Conservation (phyloP, 352 stramenopile species). For the Phytophthora citricola region DNA sequence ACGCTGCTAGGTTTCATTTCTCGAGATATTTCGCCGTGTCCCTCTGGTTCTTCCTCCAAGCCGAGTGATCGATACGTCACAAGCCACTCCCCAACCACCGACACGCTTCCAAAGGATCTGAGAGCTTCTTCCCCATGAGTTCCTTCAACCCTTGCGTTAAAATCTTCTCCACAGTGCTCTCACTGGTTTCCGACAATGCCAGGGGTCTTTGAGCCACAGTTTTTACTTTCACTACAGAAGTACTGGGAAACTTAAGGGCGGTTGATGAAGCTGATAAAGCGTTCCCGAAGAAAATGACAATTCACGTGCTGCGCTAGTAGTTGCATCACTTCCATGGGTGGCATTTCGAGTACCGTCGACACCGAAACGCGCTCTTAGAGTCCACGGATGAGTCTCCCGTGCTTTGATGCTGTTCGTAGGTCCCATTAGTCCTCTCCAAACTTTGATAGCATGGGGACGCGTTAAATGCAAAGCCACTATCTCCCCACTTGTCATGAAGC, state of each 20-base stretch:
- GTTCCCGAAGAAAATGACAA: conserved; percentile 81
- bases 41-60: conserved; percentile 19
- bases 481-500: conserved; percentile 77
- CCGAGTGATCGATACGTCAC: conserved; percentile 31
- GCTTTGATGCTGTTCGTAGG: conserved; percentile 76
- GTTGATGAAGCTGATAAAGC: conserved; percentile 22
- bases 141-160: conserved; percentile 49
- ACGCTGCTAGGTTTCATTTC: conserved; percentile 1
- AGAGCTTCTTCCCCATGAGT: conserved; percentile 34
- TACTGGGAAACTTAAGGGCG: not conserved
- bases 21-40: not conserved
- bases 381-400: conserved; percentile 52
- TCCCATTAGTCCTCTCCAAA: conserved; percentile 79
- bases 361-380: conserved; percentile 78
- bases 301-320: conserved; percentile 64
- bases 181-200: not conserved
- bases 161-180: conserved; percentile 39
- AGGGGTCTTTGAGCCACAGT: conserved; percentile 21
- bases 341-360: conserved; percentile 82
- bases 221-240: conserved; percentile 2
- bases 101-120: conserved; percentile 49
- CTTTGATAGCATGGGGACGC: conserved; percentile 56
- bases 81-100: conserved; percentile 61
- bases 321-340: conserved; percentile 82
- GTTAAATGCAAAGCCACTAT: conserved; percentile 61